phyloP scores from a whole-genome alignment of 352 stramenopile species.

The Globisporangium sylvaticum region DNA sequence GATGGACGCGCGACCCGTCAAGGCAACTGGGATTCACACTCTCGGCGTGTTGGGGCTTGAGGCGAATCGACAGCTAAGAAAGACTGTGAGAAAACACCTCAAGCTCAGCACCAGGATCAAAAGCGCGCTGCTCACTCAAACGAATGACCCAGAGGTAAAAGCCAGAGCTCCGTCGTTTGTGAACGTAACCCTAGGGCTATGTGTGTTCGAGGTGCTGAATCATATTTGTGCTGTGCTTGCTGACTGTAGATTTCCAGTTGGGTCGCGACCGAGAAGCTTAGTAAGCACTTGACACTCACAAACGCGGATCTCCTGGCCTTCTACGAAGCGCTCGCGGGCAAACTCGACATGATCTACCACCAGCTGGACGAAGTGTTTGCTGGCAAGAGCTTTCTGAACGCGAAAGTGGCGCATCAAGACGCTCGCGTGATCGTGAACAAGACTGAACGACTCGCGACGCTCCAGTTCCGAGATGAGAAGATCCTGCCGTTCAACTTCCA shows the following conservation, averaged over 20 bases:
- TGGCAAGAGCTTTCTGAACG: not conserved
- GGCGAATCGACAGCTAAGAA: slow-evolving; percentile 5
- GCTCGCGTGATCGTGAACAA: slow-evolving; percentile 5
- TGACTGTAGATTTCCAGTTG: not conserved
- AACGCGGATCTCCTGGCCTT: slow-evolving; percentile 1
- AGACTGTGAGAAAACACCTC: not conserved
- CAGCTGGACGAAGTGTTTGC: slow-evolving; percentile 9
- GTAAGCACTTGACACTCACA: not conserved
- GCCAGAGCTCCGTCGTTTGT: no score
- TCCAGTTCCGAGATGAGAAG: slow-evolving; percentile 10
- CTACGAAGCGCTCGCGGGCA: not conserved
- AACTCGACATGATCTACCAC: slow-evolving; percentile 11
- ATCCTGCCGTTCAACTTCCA: slow-evolving; percentile 11
- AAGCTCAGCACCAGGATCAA: not conserved
- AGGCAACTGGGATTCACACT: not conserved
- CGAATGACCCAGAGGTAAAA: not conserved
- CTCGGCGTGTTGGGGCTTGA: not conserved
- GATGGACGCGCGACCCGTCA: not conserved
- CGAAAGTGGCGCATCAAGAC: not conserved
- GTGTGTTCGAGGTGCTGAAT: no score
- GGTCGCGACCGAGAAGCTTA: not conserved
- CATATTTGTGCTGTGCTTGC: no score
- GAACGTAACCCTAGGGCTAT: no score
- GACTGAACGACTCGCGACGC: not conserved
- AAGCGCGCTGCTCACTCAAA: not conserved